Percentiles rank a stretch among this genome's conserved stretches.
These are phyloP conservation scores for Gossypium australe DNA, from an alignment of 345 rosid genomes.

Conservation along the genomic window DNA sequence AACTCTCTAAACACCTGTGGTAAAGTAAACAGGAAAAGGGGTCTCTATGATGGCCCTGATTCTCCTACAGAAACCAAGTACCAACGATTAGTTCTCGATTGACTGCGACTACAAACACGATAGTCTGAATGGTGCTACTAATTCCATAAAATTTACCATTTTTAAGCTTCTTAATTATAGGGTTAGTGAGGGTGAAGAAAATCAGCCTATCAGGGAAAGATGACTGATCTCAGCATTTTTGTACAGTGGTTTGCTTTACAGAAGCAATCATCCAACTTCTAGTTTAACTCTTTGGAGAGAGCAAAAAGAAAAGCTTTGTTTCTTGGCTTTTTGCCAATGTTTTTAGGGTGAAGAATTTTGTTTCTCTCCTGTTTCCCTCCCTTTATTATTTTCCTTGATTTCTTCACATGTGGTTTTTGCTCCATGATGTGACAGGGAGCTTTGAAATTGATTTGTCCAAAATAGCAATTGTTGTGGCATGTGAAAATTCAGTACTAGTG, in stretches of 20 bases:
- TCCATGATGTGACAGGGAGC: constrained; percentile 22
- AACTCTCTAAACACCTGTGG: constrained; percentile 38
- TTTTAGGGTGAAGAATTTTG: constrained; percentile 3
- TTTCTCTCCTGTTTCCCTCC: background rate
- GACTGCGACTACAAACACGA: constrained; percentile 22
- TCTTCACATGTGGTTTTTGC: background rate
- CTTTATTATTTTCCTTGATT: background rate
- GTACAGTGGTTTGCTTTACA: constrained; percentile 34
- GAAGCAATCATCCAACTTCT: constrained; percentile 10
- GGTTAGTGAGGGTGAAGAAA: constrained; percentile 18
- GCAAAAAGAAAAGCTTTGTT: background rate
- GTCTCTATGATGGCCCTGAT: constrained; percentile 45
- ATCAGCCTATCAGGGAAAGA: constrained; percentile 5
- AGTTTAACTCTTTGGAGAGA: constrained; percentile 8
- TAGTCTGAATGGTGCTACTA: background rate
- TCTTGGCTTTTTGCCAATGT: constrained; percentile 4
- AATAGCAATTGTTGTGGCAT: background rate
- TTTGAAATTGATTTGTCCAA: constrained; percentile 5
- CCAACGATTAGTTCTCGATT: constrained; percentile 62
- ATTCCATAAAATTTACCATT: constrained; percentile 11
- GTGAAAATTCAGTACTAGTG: background rate
- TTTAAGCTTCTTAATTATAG: constrained; percentile 2
- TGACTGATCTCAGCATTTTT: constrained; percentile 25
- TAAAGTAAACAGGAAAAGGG: constrained; percentile 58
- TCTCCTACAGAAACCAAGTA: constrained; percentile 54